Base-by-base conservation (phyloP, 2,329 filamentous ascomycete species). In the Hirsutella thompsonii region DNA sequence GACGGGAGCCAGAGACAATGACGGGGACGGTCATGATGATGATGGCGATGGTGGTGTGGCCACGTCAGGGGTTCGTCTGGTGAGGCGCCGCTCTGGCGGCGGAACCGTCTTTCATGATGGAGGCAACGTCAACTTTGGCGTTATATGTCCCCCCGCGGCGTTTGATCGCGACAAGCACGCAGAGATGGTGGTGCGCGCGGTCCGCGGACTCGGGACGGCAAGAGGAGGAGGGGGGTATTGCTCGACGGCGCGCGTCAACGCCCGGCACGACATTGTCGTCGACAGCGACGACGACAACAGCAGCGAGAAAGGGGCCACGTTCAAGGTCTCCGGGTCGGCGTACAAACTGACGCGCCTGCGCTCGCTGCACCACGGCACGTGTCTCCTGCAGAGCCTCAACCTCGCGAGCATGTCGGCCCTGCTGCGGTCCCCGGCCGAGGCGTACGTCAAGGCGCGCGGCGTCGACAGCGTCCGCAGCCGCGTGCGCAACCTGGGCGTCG, bases 41-140 rank as follows among this genome's bases (percentile, higher is more conserved):
- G n/a, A n/a, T n/a, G n/a, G n/a, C n/a, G n/a, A n/a, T n/a, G n/a
- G n/a, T n/a, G n/a, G n/a, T n/a, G n/a, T n/a, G n/a, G n/a, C n/a
- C n/a, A n/a, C n/a, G n/a, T n/a, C n/a, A n/a, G n/a, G 54, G 3
- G 61, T 76, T 30, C 52, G 70, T 43, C 76, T 94, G 11, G 85
- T 98, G 5, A 79, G 92, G 11, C 76, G 92, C 16, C 77, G 90
- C 39, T 89, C 82, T 19, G 92, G 92, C 21, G 92, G 92, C 38
- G 92, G 92, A 36, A 79, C 92, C 2, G 92, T 98, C 39, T 96
- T 94, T 57, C 92, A 98, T 60, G 92, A 96, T 59, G 63, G 70
- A 34, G 90, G 90, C 41, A 98, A 98, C 58, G 74, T 94, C 50
- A 98, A 98, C 62, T 98, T 89, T 70, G 84, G 83, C 56, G 86